Evolutionary conservation across 345 rosid species (phyloP).

Genomic region (Populus deltoides): DNA sequence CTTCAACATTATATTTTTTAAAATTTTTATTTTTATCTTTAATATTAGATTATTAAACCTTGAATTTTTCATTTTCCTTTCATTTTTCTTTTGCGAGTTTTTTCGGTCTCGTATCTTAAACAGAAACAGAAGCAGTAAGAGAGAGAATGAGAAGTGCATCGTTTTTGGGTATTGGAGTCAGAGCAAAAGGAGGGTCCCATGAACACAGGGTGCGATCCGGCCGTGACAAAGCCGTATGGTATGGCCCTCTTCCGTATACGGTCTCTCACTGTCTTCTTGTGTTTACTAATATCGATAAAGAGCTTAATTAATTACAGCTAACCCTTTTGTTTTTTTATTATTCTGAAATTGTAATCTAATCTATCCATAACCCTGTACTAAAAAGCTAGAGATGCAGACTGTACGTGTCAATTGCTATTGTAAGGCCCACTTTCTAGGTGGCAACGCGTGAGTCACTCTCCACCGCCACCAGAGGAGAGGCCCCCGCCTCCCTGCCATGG

Average conservation of each 20-base stretch:
- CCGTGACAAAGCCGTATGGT: conserved; percentile 56
- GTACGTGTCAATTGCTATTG: neutral
- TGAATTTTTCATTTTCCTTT: too few species aligned
- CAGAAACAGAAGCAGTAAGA: neutral
- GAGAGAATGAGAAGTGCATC: neutral
- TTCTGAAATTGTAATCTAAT: neutral
- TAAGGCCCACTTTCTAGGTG: neutral
- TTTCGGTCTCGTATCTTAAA: too few species aligned
- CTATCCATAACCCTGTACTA: neutral
- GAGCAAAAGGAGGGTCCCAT: conserved; percentile 28
- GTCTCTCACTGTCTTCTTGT: conserved; percentile 11
- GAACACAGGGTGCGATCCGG: conserved; percentile 19
- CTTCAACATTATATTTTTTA: too few species aligned
- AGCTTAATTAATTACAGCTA: neutral
- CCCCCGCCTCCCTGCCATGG: neutral
- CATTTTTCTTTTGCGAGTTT: too few species aligned
- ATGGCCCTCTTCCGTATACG: conserved; percentile 89
- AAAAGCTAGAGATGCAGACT: neutral
- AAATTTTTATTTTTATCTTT: too few species aligned
- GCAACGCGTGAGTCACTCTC: neutral
- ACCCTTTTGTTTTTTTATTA: neutral
- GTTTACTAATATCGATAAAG: neutral
- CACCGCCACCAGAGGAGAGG: neutral
- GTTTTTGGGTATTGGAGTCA: neutral
- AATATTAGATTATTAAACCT: too few species aligned